Base-by-base conservation (phyloP, 2,329 filamentous ascomycete species). In the Monilinia aucupariae region DNA sequence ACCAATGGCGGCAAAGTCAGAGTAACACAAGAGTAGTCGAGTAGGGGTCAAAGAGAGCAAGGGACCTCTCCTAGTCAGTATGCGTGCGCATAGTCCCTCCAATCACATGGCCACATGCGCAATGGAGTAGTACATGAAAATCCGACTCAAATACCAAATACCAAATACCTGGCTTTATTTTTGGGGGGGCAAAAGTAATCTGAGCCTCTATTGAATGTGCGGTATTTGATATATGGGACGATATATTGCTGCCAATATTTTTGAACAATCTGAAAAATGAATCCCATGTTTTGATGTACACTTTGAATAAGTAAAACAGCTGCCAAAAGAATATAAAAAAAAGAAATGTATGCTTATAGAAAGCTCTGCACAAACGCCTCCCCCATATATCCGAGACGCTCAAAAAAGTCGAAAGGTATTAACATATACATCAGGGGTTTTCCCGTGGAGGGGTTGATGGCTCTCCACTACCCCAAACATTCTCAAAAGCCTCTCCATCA, bases 401-500 rank as follows among this genome's bases (percentile, higher is more conserved):
- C 54, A n/a, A n/a, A 20, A 56, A 63, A 22, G 25, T 27, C 20
- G 3, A 52, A 54, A 49, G 55, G 61, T 68, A 67, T 63, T 52
- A n/a, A n/a, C n/a, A n/a, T n/a, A 64, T 59, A 59, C 41, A 64
- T 73, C 64, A 74, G 47, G 72, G 71, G 62, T 74, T 74, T 62
- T 74, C 72, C 45, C 55, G 65, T 25, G 73, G 65, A 25, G 66
- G 22, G 30, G 65, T 61, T 34, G 68, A 70, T 17, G 71, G 66
- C 39, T 68, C 70, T n/a, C 66, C 68, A 43, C 66, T 63, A 43
- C 62, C 66, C 74, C 74, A 75, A 27, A 75, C 72, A 63, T 75
- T 75, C 61, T 75, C 74, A 58, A 74, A 72, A 15, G 65, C 71
- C 62, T 72, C 73, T 20, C 70, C 73, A 48, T 71, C 71, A 45